Conservation (phyloP, 768 basidiomycete species). For the Mrakia blollopis region DNA sequence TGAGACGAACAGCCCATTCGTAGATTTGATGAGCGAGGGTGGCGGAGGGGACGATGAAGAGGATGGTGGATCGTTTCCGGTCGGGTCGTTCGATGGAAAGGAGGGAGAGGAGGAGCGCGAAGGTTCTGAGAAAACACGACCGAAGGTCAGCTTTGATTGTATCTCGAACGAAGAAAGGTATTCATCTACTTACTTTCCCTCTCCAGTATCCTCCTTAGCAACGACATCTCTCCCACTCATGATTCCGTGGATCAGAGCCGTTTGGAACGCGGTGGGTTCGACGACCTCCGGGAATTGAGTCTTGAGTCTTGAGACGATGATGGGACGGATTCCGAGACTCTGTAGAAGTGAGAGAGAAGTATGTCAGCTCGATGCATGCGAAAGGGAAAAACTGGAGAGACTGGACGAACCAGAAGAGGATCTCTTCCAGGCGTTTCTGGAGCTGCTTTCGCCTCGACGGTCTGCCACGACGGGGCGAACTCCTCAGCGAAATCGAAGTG, state of each 20-base stretch:
- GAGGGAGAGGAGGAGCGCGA: slow-evolving; percentile 10
- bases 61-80: slow-evolving; percentile 3
- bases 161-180: background rate
- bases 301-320: slow-evolving; percentile 5
- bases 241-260: slow-evolving; percentile 1
- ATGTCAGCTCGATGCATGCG: background rate
- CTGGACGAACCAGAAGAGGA: background rate
- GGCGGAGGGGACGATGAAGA: slow-evolving; percentile 9
- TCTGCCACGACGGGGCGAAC: background rate
- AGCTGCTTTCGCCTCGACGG: background rate
- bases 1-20: slow-evolving; percentile 1
- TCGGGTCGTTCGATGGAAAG: slow-evolving; percentile 9
- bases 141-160: background rate
- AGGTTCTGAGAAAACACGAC: background rate
- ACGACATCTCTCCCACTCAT: slow-evolving; percentile 1
- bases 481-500: background rate
- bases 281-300: slow-evolving; percentile 9
- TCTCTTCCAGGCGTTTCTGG: background rate
- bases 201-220: slow-evolving; percentile 1
- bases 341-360: background rate
- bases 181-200: slow-evolving; percentile 12
- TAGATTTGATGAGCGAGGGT: slow-evolving; percentile 6
- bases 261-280: slow-evolving; percentile 14
- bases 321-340: slow-evolving; percentile 11
- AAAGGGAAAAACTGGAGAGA: background rate